These are phyloP conservation scores for Aphanocladium album DNA, from an alignment of 2,329 filamentous ascomycete genomes.

Conservation along the genomic window DNA sequence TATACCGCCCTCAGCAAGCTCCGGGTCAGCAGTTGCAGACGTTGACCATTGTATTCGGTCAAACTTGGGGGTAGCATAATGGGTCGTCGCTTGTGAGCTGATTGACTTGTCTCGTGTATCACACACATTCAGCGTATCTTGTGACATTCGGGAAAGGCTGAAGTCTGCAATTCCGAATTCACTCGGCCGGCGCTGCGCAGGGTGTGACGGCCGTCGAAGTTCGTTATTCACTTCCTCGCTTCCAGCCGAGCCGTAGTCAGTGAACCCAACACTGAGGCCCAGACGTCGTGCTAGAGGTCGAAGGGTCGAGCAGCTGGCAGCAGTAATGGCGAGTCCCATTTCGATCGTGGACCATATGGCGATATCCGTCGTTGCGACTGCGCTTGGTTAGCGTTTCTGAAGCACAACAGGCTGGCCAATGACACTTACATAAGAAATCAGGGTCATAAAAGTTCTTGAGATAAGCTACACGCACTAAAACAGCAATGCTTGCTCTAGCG, in stretches of 20 bases:
- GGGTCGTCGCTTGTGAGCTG: background rate
- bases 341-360: slow-evolving; percentile 43
- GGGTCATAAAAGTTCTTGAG: slow-evolving; percentile 26
- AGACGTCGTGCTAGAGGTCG: slow-evolving; percentile 28
- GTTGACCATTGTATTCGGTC: background rate
- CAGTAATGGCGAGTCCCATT: slow-evolving; percentile 39
- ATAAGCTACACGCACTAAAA: slow-evolving; percentile 33
- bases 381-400: background rate
- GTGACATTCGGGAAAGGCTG: background rate
- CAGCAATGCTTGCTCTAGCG: slow-evolving; percentile 33
- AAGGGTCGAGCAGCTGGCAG: slow-evolving; percentile 37
- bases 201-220: background rate
- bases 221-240: background rate
- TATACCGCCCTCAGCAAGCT: background rate
- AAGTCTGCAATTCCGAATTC: background rate
- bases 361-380: slow-evolving; percentile 33
- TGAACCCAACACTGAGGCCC: slow-evolving; percentile 1
- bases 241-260: background rate
- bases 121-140: slow-evolving; percentile 2
- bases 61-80: background rate
- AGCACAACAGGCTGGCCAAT: background rate
- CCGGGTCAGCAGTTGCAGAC: background rate
- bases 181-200: background rate
- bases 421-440: slow-evolving; percentile 35
- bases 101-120: background rate